Conservation (phyloP, 768 basidiomycete genomes). For the Macrolepiota dolichaula region DNA sequence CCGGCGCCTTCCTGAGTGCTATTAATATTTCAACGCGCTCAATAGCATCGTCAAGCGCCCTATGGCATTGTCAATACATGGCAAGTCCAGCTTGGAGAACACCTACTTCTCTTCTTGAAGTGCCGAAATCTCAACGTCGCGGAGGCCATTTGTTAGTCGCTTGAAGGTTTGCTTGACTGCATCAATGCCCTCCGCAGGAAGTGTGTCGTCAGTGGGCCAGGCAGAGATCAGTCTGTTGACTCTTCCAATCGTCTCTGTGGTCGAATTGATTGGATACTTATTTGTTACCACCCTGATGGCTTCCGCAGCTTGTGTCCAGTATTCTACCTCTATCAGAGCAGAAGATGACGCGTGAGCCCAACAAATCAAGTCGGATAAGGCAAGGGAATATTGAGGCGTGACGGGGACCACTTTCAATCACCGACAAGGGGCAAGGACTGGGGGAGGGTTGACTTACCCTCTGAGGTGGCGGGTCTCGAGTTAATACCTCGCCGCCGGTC, state of each 20-base stretch:
- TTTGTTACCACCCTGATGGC: constrained; percentile 54
- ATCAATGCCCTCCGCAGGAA: constrained; percentile 67
- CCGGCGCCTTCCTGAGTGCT: constrained; percentile 70
- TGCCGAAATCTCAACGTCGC: constrained; percentile 55
- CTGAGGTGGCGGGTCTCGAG: constrained; percentile 66
- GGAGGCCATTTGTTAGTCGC: constrained; percentile 58
- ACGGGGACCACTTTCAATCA: constrained; percentile 10
- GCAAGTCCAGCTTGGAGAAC: background rate
- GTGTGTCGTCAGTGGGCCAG: constrained; percentile 70
- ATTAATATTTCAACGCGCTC: constrained; percentile 69
- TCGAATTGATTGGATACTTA: constrained; percentile 46
- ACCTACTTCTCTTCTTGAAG: constrained; percentile 65
- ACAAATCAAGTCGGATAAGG: constrained; percentile 13
- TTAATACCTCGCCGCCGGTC: constrained; percentile 62
- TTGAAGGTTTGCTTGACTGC: constrained; percentile 59
- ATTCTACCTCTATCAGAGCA: constrained; percentile 58
- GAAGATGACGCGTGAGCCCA: constrained; percentile 16
- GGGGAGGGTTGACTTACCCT: constrained; percentile 48
- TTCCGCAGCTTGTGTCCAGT: constrained; percentile 67
- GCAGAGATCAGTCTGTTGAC: constrained; percentile 69
- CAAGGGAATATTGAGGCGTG: background rate
- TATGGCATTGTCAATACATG: constrained; percentile 24
- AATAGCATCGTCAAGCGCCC: constrained; percentile 68
- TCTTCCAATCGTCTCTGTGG: constrained; percentile 60
- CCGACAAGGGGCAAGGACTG: constrained; percentile 7